Evolutionary conservation across 306 rosid genomes (phyloP).

Genomic region (Gleditsia sinensis): DNA sequence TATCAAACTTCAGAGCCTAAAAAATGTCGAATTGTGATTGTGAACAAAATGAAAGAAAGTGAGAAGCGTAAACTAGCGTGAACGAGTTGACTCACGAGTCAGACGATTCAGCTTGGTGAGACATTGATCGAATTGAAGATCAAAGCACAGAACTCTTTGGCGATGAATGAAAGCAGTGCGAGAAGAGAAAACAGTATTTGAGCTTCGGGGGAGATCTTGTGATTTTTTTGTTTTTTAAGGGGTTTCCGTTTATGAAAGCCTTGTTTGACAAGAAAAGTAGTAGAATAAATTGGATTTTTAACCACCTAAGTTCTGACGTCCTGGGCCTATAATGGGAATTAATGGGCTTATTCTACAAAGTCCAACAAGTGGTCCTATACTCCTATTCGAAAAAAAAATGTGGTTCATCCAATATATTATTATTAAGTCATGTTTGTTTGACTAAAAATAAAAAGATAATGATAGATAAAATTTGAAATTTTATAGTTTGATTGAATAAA

Average conservation of each 20-base stretch:
- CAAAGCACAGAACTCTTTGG: neutral
- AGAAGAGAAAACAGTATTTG: neutral
- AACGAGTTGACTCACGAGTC: constrained; percentile 48
- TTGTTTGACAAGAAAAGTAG: constrained; percentile 6
- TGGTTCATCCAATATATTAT: too few species aligned
- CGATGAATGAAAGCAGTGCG: neutral
- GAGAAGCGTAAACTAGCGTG: neutral
- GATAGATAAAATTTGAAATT: too few species aligned
- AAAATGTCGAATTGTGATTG: neutral
- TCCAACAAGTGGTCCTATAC: too few species aligned
- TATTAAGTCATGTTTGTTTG: too few species aligned
- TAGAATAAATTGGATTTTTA: neutral
- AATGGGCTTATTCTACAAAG: too few species aligned
- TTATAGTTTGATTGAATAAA: too few species aligned
- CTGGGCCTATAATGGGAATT: neutral
- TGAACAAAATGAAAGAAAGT: neutral
- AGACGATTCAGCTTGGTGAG: constrained; percentile 53
- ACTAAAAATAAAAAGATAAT: too few species aligned
- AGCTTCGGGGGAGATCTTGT: neutral
- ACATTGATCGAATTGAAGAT: constrained; percentile 35
- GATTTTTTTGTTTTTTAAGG: neutral
- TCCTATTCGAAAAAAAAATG: too few species aligned
- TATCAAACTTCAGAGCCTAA: neutral
- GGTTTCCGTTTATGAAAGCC: neutral
- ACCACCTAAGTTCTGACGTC: neutral